Conservation (phyloP, 2,329 filamentous ascomycete genomes). For the Tolypocladium sp. region DNA sequence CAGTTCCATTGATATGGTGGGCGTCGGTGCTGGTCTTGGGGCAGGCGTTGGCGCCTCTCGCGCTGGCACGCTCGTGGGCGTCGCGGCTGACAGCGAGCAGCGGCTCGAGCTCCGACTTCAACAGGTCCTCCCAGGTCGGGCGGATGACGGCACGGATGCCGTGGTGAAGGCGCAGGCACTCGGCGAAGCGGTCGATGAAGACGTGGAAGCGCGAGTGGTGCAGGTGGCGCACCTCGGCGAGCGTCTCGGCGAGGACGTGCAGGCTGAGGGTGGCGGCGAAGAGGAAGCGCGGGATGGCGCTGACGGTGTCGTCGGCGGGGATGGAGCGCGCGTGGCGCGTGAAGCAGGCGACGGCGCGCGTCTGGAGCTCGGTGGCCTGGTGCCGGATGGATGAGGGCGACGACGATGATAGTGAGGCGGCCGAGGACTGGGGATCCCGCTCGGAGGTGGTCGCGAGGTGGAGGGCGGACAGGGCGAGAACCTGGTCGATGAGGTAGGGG, state of each 20-base stretch:
- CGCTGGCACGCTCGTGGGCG: not conserved
- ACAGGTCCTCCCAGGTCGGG: slow-evolving; percentile 23
- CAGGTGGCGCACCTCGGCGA: slow-evolving; percentile 16
- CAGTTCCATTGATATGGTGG: not conserved
- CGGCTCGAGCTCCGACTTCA: slow-evolving; percentile 21
- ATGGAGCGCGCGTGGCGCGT: slow-evolving; percentile 18
- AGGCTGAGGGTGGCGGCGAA: slow-evolving; percentile 34
- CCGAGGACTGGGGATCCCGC: not conserved
- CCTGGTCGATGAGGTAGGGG: slow-evolving; percentile 37
- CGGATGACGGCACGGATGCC: slow-evolving; percentile 29
- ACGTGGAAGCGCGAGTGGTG: slow-evolving; percentile 20
- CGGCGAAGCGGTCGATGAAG: slow-evolving; percentile 30
- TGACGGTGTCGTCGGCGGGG: slow-evolving; percentile 12
- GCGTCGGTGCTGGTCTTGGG: no score
- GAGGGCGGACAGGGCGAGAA: slow-evolving; percentile 35
- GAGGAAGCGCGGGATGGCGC: slow-evolving; percentile 30
- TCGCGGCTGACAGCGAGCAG: slow-evolving; percentile 13
- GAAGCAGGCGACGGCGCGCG: slow-evolving; percentile 29
- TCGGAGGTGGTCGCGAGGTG: slow-evolving; percentile 18
- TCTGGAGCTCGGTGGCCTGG: slow-evolving; percentile 34
- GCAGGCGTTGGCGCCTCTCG: no score
- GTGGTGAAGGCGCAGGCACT: slow-evolving; percentile 31
- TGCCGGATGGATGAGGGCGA: slow-evolving; percentile 13
- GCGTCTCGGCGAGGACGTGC: slow-evolving; percentile 38
- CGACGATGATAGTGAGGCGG: not conserved